These are phyloP conservation scores for Smittium mucronatum DNA, from an alignment of 371 early-diverging fungal genomes.

Conservation along the genomic window DNA sequence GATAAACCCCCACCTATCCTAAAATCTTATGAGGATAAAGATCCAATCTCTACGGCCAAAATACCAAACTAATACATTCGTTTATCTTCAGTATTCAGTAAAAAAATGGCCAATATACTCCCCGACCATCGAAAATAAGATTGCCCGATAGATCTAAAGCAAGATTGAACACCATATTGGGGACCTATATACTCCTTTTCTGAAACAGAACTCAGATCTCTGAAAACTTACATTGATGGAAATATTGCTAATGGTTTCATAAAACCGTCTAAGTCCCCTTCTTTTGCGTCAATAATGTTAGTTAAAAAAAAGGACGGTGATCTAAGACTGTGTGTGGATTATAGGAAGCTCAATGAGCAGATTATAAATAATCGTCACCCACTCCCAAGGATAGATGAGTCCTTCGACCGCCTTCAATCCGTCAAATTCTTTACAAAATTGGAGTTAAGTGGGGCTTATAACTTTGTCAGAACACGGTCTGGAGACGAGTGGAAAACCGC, in stretches of 20 bases:
- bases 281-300: slow-evolving; percentile 41
- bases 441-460: slow-evolving; percentile 28
- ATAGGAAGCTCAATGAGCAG: slow-evolving; percentile 35
- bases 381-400: slow-evolving; percentile 26
- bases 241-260: slow-evolving; percentile 10
- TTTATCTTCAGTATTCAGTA: background rate
- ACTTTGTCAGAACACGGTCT: slow-evolving; percentile 24
- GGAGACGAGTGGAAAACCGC: slow-evolving; percentile 36
- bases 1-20: no score
- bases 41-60: no score
- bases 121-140: slow-evolving; percentile 7
- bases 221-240: slow-evolving; percentile 11
- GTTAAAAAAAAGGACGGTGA: slow-evolving; percentile 41
- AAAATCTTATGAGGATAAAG: no score
- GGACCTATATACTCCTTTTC: slow-evolving; percentile 13
- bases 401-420: slow-evolving; percentile 23
- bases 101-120: background rate
- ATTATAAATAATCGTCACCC: slow-evolving; percentile 28
- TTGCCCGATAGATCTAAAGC: slow-evolving; percentile 10
- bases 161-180: background rate
- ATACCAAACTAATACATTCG: background rate
- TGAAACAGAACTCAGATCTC: slow-evolving; percentile 1
- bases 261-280: slow-evolving; percentile 22
- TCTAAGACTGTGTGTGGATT: slow-evolving; percentile 35
- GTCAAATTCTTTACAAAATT: slow-evolving; percentile 21